Conservation (phyloP, 768 basidiomycete genomes). For the Terana coerulea region DNA sequence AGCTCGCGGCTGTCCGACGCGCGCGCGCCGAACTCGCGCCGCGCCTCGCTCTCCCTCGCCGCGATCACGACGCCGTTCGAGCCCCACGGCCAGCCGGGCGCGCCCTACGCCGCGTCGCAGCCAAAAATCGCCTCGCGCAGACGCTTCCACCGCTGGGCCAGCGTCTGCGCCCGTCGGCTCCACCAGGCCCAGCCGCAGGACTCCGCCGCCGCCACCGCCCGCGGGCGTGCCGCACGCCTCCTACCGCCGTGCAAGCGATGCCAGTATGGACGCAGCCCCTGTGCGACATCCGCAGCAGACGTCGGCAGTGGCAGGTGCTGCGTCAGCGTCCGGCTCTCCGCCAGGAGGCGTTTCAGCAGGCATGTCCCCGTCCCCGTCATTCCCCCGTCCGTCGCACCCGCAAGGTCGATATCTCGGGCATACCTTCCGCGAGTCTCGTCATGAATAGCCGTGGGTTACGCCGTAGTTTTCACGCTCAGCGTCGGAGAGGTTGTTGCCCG, state of each 20-base stretch:
- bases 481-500: not conserved
- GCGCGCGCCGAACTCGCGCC: slow-evolving; percentile 30
- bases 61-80: slow-evolving; percentile 41
- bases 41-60: slow-evolving; percentile 37
- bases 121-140: slow-evolving; percentile 80
- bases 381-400: not conserved
- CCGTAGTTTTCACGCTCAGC: not conserved
- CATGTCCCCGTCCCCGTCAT: not conserved
- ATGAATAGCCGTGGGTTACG: not conserved
- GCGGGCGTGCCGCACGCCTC: not conserved
- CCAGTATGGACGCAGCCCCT: not conserved
- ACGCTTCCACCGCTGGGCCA: slow-evolving; percentile 66
- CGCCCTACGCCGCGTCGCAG: slow-evolving; percentile 28
- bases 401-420: not conserved
- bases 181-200: slow-evolving; percentile 23
- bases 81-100: slow-evolving; percentile 10
- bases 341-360: no score
- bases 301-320: not conserved
- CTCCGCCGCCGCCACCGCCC: slow-evolving; percentile 1
- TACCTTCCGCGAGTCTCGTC: slow-evolving; percentile 1
- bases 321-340: not conserved
- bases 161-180: slow-evolving; percentile 59
- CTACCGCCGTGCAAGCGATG: not conserved
- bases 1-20: slow-evolving; percentile 27
- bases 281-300: not conserved